Evolutionary conservation across 2,329 filamentous ascomycete genomes (phyloP).

Genomic region (Diatrype stigma): DNA sequence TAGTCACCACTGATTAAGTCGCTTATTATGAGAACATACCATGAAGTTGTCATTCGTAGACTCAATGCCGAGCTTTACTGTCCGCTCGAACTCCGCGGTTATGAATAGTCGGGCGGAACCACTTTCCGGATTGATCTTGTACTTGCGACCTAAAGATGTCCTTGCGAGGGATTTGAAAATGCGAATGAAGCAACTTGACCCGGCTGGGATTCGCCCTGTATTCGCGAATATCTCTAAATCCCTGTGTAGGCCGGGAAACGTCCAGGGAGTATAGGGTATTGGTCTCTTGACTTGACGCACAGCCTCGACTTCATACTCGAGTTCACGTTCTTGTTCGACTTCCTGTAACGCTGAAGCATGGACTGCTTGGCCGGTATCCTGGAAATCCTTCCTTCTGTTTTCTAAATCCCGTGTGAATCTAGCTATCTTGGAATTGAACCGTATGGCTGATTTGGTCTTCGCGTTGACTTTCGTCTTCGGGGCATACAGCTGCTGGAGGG

Average conservation of each 20-base stretch:
- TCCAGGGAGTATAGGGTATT: slow-evolving; percentile 31
- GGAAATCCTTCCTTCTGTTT: slow-evolving; percentile 22
- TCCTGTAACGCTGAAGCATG: slow-evolving; percentile 54
- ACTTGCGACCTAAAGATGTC: slow-evolving; percentile 31
- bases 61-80: slow-evolving; percentile 30
- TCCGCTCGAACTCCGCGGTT: slow-evolving; percentile 44
- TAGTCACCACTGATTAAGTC: slow-evolving; percentile 16
- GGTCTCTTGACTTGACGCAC: slow-evolving; percentile 51
- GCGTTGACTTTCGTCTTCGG: slow-evolving; percentile 13
- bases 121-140: slow-evolving; percentile 18
- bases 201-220: slow-evolving; percentile 37
- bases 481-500: slow-evolving; percentile 55
- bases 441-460: slow-evolving; percentile 17
- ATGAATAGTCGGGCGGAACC: slow-evolving; percentile 29
- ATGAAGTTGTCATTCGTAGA: slow-evolving; percentile 30
- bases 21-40: slow-evolving; percentile 14
- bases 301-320: slow-evolving; percentile 54
- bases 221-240: slow-evolving; percentile 42
- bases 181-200: slow-evolving; percentile 33
- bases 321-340: slow-evolving; percentile 55
- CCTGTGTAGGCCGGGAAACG: slow-evolving; percentile 42
- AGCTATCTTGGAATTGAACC: slow-evolving; percentile 15
- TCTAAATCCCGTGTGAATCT: slow-evolving; percentile 30
- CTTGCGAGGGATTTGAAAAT: slow-evolving; percentile 37
- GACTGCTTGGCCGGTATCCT: slow-evolving; percentile 36